Evolutionary conservation across 257 asterid genomes (phyloP).

Genomic region (Solanum arcanum): DNA sequence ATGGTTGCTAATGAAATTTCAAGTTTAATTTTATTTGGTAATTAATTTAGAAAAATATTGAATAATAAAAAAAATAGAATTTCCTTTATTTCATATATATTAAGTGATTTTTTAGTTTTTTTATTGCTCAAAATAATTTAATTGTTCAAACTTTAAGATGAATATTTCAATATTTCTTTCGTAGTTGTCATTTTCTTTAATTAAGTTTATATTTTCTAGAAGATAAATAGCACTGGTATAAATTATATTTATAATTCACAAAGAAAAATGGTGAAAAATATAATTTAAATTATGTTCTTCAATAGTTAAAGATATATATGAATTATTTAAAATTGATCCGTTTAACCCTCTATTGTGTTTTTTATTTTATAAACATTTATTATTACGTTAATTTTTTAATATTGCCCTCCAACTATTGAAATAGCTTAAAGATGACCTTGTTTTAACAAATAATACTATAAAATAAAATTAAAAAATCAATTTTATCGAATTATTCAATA

Average conservation of each 20-base stretch:
- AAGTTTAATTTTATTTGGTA: neutral
- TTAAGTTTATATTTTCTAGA: neutral
- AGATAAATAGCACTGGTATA: no score
- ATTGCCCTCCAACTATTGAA: neutral
- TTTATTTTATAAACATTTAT: neutral
- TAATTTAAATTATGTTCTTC: neutral
- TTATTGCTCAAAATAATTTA: no score
- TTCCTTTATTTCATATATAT: no score
- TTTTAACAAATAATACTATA: neutral
- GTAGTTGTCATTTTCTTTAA: neutral
- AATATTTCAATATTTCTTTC: no score
- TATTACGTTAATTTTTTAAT: neutral
- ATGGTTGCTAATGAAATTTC: neutral
- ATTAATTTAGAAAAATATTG: neutral
- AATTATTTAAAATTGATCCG: neutral
- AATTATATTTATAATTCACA: neutral
- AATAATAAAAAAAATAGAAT: neutral
- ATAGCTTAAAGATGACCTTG: neutral
- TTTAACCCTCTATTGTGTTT: neutral
- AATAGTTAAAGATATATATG: neutral
- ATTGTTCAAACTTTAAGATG: neutral
- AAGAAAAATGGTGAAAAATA: neutral
- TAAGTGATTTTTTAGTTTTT: neutral
- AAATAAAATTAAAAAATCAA: neutral
- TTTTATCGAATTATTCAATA: neutral